Conservation (phyloP, 192 early-diverging fungal species). For the Diversispora epigaea region DNA sequence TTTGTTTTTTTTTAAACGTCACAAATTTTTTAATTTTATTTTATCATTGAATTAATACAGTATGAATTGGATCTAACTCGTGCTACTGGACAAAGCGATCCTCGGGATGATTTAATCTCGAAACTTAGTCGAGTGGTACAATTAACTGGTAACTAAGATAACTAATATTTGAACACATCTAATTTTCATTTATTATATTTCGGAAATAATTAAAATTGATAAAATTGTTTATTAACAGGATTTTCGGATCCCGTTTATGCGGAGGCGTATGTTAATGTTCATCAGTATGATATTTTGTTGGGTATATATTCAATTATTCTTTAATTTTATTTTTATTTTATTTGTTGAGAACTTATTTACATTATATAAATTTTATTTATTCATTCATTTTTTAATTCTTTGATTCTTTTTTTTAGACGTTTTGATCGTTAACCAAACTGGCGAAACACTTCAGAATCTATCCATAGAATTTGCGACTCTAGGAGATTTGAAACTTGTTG, state of each 20-base stretch:
- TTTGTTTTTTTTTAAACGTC: neutral
- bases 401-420: constrained; percentile 81
- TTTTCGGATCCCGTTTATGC: constrained; percentile 99
- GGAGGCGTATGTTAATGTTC: constrained; percentile 95
- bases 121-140: constrained; percentile 95
- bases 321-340: constrained; percentile 15
- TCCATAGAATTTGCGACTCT: constrained; percentile 98
- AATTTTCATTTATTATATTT: neutral
- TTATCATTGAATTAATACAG: constrained; percentile 31
- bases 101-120: constrained; percentile 77
- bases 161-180: neutral
- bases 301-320: constrained; percentile 45
- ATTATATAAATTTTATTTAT: neutral
- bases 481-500: constrained; percentile 96
- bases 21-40: neutral
- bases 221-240: constrained; percentile 12
- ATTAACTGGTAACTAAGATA: constrained; percentile 66
- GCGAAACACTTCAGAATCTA: constrained; percentile 92
- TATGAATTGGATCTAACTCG: constrained; percentile 90
- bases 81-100: constrained; percentile 73
- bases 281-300: constrained; percentile 95
- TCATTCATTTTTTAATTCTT: too few relatives aligned
- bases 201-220: neutral
- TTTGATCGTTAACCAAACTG: constrained; percentile 96
- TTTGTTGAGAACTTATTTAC: neutral